These are phyloP conservation scores for Penicillium sp. DNA, from an alignment of 2,329 filamentous ascomycete species.

Conservation along the genomic window DNA sequence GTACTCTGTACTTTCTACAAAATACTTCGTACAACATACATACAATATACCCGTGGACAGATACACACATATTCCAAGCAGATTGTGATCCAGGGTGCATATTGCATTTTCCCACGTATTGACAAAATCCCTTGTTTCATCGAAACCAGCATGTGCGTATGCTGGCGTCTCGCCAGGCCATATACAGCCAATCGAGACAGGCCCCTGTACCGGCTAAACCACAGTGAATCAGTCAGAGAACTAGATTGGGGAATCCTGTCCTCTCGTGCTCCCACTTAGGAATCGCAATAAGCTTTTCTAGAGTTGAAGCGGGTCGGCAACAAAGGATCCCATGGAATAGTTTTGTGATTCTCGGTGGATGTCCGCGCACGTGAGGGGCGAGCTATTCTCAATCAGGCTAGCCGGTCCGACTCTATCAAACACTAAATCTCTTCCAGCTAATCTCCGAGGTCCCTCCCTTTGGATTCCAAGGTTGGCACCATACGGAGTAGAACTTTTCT, in stretches of 20 bases:
- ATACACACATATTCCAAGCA: neutral
- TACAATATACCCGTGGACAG: neutral
- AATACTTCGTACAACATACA: neutral
- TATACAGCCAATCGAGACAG: neutral
- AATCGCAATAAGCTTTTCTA: neutral
- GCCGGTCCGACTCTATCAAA: neutral
- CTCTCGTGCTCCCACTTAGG: neutral
- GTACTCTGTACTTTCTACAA: neutral
- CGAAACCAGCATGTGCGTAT: neutral
- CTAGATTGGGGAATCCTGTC: neutral
- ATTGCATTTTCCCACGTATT: neutral
- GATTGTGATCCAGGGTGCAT: neutral
- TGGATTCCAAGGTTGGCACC: neutral
- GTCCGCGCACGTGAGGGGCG: neutral
- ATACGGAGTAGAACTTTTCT: neutral
- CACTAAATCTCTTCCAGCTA: neutral
- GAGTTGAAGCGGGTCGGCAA: conserved; percentile 1
- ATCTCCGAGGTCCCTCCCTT: neutral
- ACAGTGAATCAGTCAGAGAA: neutral
- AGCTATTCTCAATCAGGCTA: neutral
- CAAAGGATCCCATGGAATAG: neutral
- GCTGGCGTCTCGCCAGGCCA: neutral
- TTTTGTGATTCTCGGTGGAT: neutral
- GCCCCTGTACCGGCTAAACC: neutral
- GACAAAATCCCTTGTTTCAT: conserved; percentile 2